phyloP scores from a whole-genome alignment of 306 rosid genomes.

The Benincasa hispida region DNA sequence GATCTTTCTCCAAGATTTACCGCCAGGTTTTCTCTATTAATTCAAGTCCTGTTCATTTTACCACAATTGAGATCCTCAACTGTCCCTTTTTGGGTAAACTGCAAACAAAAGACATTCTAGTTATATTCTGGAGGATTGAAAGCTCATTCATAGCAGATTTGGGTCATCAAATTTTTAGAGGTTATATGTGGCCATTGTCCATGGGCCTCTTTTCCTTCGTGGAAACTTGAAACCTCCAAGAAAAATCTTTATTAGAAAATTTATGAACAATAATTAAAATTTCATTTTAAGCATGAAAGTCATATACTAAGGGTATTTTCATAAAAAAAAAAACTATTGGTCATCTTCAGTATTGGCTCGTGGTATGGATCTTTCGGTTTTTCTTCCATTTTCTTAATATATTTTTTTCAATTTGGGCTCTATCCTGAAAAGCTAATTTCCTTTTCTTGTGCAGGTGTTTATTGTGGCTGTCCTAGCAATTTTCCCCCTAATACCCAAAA shows the following conservation, averaged over 20 bases:
- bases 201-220: background rate
- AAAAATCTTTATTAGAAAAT: background rate
- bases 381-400: background rate
- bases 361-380: background rate
- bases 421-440: background rate
- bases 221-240: background rate
- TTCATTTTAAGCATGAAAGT: background rate
- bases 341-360: background rate
- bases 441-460: conserved; percentile 52
- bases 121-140: background rate
- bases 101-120: background rate
- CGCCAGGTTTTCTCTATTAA: background rate
- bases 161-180: background rate
- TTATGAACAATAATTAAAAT: background rate
- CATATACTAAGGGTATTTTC: background rate
- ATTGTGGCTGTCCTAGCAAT: conserved; percentile 77
- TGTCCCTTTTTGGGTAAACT: background rate
- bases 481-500: conserved; percentile 60
- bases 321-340: background rate
- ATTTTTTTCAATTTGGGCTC: background rate
- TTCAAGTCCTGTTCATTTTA: background rate
- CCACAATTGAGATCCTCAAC: background rate
- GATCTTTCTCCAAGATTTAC: background rate
- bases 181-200: background rate
- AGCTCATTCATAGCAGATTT: background rate